Conservation (phyloP, 805 yeast genomes). For the Yamadazyma olivae region DNA sequence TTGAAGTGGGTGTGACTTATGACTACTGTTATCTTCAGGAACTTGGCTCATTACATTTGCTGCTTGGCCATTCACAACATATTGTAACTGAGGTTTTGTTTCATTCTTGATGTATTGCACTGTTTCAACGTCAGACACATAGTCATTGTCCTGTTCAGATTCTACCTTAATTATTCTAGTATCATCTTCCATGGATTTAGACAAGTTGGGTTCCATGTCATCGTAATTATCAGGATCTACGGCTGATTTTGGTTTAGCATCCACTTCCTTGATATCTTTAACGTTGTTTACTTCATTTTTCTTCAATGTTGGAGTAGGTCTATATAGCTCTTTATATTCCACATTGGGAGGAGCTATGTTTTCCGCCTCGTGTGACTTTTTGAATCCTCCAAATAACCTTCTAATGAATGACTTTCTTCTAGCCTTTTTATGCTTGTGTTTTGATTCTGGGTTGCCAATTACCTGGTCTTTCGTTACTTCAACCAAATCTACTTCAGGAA, state of each 20-base stretch:
- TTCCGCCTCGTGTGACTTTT: slow-evolving; percentile 5
- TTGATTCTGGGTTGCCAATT: neutral
- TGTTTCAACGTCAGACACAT: slow-evolving; percentile 1
- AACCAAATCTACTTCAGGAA: slow-evolving; percentile 4
- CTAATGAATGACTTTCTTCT: slow-evolving; percentile 11
- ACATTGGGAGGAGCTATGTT: slow-evolving; percentile 9
- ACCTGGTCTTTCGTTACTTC: neutral
- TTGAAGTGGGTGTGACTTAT: no score
- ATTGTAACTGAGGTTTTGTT: neutral
- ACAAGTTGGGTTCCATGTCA: slow-evolving; percentile 7
- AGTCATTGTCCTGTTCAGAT: slow-evolving; percentile 2
- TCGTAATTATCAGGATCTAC: slow-evolving; percentile 2
- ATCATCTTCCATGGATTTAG: slow-evolving; percentile 3
- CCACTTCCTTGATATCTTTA: no score
- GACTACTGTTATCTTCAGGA: neutral
- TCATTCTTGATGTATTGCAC: slow-evolving; percentile 1
- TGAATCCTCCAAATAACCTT: slow-evolving; percentile 8
- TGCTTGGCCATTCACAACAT: neutral
- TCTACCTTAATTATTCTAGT: slow-evolving; percentile 2
- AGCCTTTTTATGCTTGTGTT: neutral
- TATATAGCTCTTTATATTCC: slow-evolving; percentile 12
- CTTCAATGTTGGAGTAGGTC: slow-evolving; percentile 11
- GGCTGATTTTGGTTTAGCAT: neutral
- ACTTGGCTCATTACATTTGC: no score
- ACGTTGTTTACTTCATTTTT: neutral